Evolutionary conservation across 2,329 filamentous ascomycete genomes (phyloP).

Genomic region (Arachnopeziza araneosa): DNA sequence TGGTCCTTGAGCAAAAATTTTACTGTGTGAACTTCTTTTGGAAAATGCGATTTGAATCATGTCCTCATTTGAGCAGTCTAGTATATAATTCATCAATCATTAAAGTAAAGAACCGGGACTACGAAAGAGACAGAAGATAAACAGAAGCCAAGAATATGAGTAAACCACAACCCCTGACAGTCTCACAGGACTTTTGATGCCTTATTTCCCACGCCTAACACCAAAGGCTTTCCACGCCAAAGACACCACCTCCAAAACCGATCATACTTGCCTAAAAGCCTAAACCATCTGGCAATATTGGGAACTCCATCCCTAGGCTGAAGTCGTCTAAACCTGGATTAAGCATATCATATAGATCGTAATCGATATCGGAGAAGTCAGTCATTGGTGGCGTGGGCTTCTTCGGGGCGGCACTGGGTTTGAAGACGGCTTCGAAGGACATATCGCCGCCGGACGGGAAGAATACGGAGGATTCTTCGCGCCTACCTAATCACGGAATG

Average conservation of each 20-base stretch:
- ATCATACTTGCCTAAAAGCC: background rate
- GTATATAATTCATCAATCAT: background rate
- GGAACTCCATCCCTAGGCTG: background rate
- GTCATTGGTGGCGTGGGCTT: background rate
- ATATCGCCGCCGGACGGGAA: background rate
- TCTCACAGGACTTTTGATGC: background rate
- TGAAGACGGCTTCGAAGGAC: background rate
- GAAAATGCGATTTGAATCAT: background rate
- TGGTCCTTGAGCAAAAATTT: no score
- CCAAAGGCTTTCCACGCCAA: background rate
- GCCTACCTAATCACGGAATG: conserved; percentile 44
- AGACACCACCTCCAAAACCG: background rate
- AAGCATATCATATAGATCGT: background rate
- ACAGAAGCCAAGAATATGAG: no score
- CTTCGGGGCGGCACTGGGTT: background rate
- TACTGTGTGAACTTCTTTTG: no score
- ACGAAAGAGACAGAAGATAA: background rate
- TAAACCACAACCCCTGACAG: background rate
- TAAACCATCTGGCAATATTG: background rate
- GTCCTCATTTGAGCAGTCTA: background rate
- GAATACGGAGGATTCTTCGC: background rate
- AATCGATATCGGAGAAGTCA: background rate
- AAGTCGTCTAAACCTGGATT: background rate
- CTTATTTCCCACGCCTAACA: background rate
- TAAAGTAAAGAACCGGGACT: background rate